Base-by-base conservation (phyloP, 148 eudicot genomes). In the Chenopodium formosanum region DNA sequence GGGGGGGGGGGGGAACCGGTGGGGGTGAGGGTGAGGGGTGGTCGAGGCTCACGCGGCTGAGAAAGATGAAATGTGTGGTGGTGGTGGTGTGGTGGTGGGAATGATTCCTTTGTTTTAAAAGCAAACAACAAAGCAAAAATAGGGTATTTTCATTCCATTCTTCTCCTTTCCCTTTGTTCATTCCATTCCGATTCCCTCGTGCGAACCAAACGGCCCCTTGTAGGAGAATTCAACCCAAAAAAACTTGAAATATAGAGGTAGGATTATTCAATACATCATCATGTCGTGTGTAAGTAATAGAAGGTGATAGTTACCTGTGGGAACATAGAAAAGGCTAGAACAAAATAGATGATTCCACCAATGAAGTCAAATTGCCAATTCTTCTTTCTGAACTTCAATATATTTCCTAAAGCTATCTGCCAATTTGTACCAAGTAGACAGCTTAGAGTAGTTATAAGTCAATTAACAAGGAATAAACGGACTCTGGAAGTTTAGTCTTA, bases 341-440 rank as follows among this genome's bases (percentile, higher is more conserved):
- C 81, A 73, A 97, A 97, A 86, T 97, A 97, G 85, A 97, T 94
- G 71, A 97, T 88, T 81, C 99, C 99, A 47, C 99, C 99, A 84
- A 97, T 94, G 74, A 91, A 88, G 82, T 97, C 99, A 84, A 97
- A 97, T 82, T 97, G 99, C 99, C 99, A 97, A 81, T 97, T 97
- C 87, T 97, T 97, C 91, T 97, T 97, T 70, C 99, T 89, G 82
- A 97, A 97, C 85, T 97, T 97, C 90, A 94, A 83, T 84, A 97
- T 97, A 80, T 97, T 97, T 67, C 98, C 98, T 87, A 97, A 81
- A 80, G 99, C 99, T 89, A 97, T 97, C 99, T 96, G 95, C 80
- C 83, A 63, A 77, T 25, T 25, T 37, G 66, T 78, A 37, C 52
- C 20, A 81, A 80, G 25, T 44, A 84, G 67, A 80, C 65, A 20